Conservation (phyloP, 2,329 filamentous ascomycete species). For the Akanthomyces dipterigenus region DNA sequence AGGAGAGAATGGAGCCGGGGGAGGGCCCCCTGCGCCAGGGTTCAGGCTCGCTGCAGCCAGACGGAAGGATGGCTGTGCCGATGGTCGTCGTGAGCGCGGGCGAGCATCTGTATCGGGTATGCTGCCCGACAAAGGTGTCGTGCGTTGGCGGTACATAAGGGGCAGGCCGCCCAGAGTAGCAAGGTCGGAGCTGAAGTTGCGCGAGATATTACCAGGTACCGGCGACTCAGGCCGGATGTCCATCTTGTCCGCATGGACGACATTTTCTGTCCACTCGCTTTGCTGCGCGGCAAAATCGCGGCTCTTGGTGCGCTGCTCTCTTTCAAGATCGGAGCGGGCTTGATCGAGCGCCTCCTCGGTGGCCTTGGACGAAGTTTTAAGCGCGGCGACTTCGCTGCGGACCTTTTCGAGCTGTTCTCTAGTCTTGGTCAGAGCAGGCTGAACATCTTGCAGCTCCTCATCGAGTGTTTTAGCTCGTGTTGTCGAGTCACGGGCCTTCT, state of each 20-base stretch:
- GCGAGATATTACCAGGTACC: constrained; percentile 37
- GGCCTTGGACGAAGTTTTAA: constrained; percentile 60
- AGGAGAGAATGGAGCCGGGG: constrained; percentile 38
- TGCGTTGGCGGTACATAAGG: constrained; percentile 31
- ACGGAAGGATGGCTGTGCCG: constrained; percentile 34
- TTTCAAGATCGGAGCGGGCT: constrained; percentile 42
- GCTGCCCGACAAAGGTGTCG: constrained; percentile 38
- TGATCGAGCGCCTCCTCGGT: constrained; percentile 59
- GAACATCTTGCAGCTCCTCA: constrained; percentile 71
- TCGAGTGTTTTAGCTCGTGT: constrained; percentile 60
- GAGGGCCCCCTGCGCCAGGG: constrained; percentile 30
- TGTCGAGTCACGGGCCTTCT: constrained; percentile 81
- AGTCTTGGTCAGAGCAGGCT: constrained; percentile 55
- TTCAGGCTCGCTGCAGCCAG: constrained; percentile 29
- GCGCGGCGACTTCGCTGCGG: constrained; percentile 50
- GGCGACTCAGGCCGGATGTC: constrained; percentile 49
- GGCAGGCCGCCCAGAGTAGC: constrained; percentile 31
- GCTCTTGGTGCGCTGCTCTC: constrained; percentile 31
- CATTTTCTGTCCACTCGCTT: constrained; percentile 47
- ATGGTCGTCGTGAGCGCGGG: constrained; percentile 37
- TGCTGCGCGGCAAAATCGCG: constrained; percentile 27
- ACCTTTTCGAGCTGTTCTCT: constrained; percentile 58
- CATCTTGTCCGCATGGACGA: constrained; percentile 32
- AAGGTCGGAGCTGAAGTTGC: constrained; percentile 50
- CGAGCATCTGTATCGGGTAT: constrained; percentile 32